Evolutionary conservation across 352 stramenopile species (phyloP).

Genomic region (Blastocystis sp.): DNA sequence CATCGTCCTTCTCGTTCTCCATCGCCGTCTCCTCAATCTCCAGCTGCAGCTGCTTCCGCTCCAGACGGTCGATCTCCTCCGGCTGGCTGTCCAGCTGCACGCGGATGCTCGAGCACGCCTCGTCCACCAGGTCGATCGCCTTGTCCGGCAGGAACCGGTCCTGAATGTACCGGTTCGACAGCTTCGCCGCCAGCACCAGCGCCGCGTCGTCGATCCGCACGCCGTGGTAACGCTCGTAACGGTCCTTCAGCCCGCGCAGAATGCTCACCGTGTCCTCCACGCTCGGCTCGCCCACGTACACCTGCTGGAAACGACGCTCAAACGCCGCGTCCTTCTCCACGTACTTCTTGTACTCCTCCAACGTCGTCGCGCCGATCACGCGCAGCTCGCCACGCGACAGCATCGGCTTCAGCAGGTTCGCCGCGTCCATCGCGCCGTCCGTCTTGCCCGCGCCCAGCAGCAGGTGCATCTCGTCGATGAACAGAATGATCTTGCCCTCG

Average conservation of each 20-base stretch:
- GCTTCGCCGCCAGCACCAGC: conserved; percentile 86
- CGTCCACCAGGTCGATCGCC: conserved; percentile 89
- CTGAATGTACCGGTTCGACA: conserved; percentile 88
- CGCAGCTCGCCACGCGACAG: conserved; percentile 89
- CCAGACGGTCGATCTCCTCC: conserved; percentile 90
- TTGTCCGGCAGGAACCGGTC: conserved; percentile 87
- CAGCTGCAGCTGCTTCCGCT: conserved; percentile 87
- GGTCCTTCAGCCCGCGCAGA: conserved; percentile 86
- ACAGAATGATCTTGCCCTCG: conserved; percentile 92
- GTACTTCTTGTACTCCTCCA: conserved; percentile 94
- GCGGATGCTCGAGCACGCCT: conserved; percentile 84
- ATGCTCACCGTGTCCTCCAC: conserved; percentile 92
- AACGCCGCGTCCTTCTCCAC: conserved; percentile 97
- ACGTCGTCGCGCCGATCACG: conserved; percentile 93
- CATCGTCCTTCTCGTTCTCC: conserved; percentile 86
- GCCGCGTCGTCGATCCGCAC: conserved; percentile 88
- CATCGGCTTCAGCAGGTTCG: conserved; percentile 95
- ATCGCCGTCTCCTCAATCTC: conserved; percentile 90
- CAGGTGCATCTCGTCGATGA: conserved; percentile 96
- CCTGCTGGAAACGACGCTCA: conserved; percentile 92
- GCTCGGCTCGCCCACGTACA: conserved; percentile 87
- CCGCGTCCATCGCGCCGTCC: conserved; percentile 89
- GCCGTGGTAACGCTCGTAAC: conserved; percentile 94
- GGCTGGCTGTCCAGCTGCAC: conserved; percentile 89
- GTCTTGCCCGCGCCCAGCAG: conserved; percentile 88